Evolutionary conservation across 331 rosid genomes (phyloP), one percentile per base, ranked within the genome.

Genomic region (Saraca asoca): DNA sequence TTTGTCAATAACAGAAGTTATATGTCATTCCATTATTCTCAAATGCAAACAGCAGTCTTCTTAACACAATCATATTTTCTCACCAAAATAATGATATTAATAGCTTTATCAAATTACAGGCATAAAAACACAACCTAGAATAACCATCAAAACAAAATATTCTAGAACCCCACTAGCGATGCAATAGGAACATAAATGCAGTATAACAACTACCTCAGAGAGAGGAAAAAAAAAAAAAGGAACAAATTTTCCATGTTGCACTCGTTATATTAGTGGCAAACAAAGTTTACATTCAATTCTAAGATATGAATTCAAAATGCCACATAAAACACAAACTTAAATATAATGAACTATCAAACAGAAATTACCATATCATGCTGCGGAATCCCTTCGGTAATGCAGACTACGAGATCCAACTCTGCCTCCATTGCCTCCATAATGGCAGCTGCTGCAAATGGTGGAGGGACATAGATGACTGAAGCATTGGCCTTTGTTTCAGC

Each of bases 371-470:
- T 94, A 57, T 94, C 99, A 64, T 94, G 99, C 59, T 94, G 99
- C 0, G 99, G 99, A 83, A 94, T 88, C 15, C 99, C 99, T 69
- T 94, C 99, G 2, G 99, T 94, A 72, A 94, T 90, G 81, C 99
- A 94, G 12, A 94, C 99, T 69, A 86, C 83, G 70, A 90, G 99
- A 80, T 94, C 99, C 73, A 94, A 67, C 74, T 94, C 99, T 15
- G 99, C 95, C 43, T 94, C 99, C 91, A 85, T 20, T 0, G 96
- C 90, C 67, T 94, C 99, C 85, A 94, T 15, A 41, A 94, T 94
- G 42, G 99, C 99, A 18, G 90, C 87, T 0, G 97, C 97, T 39
- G 99, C 99, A 74, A 94, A 94, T 42, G 99, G 97, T 2, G 99
- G 99, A 72, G 97, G 99, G 58, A 94, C 99, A 67, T 94, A 94